Conservation (phyloP, 2,329 filamentous ascomycete genomes). For the Sordariomycetes sp. region DNA sequence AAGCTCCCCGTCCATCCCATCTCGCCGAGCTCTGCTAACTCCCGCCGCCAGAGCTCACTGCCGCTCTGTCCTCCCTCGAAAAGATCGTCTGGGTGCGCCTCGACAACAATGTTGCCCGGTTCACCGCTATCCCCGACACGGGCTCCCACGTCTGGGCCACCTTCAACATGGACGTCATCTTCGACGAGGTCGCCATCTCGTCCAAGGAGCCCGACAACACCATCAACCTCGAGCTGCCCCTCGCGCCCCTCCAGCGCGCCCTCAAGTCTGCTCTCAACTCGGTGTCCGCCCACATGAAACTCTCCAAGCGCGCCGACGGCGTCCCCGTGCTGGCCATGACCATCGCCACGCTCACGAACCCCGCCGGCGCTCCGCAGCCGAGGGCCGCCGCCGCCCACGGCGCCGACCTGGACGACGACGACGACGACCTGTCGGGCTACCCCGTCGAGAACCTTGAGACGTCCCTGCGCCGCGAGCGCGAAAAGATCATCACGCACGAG, state of each 20-base stretch:
- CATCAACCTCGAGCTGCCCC: slow-evolving; percentile 91
- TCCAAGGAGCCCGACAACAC: slow-evolving; percentile 75
- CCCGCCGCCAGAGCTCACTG: slow-evolving; percentile 42
- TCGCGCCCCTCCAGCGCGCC: slow-evolving; percentile 81
- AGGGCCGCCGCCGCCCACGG: background rate
- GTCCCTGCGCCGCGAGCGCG: slow-evolving; percentile 57
- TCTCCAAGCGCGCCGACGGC: slow-evolving; percentile 79
- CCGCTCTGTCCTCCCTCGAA: slow-evolving; percentile 55
- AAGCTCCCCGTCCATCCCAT: background rate
- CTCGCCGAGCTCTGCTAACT: background rate
- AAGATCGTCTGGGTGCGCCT: slow-evolving; percentile 88
- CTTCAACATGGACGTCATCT: slow-evolving; percentile 69
- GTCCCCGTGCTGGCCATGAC: slow-evolving; percentile 82
- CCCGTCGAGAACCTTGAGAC: slow-evolving; percentile 42
- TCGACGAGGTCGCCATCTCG: slow-evolving; percentile 75
- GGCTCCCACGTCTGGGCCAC: slow-evolving; percentile 93
- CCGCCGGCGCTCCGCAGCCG: slow-evolving; percentile 12
- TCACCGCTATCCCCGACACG: slow-evolving; percentile 90
- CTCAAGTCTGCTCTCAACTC: slow-evolving; percentile 79
- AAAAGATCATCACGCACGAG: slow-evolving; percentile 90
- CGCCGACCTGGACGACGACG: slow-evolving; percentile 19
- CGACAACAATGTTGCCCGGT: slow-evolving; percentile 76
- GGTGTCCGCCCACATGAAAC: slow-evolving; percentile 69
- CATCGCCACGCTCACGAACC: slow-evolving; percentile 64
- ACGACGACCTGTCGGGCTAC: slow-evolving; percentile 32